Conservation (phyloP, 2,329 filamentous ascomycete species). For the Phaeosphaeriaceae sp. region DNA sequence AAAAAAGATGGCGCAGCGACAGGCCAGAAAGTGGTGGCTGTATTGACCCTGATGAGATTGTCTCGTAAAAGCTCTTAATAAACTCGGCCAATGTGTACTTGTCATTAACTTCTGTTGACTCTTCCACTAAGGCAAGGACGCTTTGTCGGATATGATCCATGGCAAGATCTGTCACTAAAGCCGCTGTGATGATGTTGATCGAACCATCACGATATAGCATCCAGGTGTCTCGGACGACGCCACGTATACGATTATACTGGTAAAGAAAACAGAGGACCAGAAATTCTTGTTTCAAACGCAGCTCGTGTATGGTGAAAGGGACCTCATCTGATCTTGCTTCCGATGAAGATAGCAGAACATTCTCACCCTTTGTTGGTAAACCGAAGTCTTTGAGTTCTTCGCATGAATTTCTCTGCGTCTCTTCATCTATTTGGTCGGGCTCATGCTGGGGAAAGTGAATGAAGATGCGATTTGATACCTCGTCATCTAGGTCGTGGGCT, state of each 20-base stretch:
- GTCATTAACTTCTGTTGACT: background rate
- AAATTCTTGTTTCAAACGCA: constrained; percentile 17
- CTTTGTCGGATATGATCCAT: constrained; percentile 16
- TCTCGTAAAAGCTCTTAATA: background rate
- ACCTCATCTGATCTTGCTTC: background rate
- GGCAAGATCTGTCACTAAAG: constrained; percentile 22
- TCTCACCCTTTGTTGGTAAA: background rate
- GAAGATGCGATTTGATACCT: background rate
- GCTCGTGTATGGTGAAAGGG: constrained; percentile 12
- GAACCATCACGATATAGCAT: constrained; percentile 8
- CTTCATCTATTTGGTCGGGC: background rate
- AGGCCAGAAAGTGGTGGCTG: background rate
- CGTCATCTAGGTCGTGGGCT: background rate
- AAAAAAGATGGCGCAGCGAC: constrained; percentile 10
- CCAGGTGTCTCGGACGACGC: constrained; percentile 15
- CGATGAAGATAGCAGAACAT: background rate
- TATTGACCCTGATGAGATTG: background rate
- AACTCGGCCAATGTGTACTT: background rate
- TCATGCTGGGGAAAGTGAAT: background rate
- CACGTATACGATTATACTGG: constrained; percentile 17
- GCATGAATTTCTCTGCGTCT: background rate
- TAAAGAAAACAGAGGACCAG: constrained; percentile 24
- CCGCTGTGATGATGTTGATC: constrained; percentile 15
- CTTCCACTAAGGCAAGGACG: constrained; percentile 12
- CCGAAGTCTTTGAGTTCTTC: background rate